Evolutionary conservation across 441 rosid genomes (phyloP), one percentile per base, ranked within the genome.

Genomic region (Pelargonium cotyledonis): DNA sequence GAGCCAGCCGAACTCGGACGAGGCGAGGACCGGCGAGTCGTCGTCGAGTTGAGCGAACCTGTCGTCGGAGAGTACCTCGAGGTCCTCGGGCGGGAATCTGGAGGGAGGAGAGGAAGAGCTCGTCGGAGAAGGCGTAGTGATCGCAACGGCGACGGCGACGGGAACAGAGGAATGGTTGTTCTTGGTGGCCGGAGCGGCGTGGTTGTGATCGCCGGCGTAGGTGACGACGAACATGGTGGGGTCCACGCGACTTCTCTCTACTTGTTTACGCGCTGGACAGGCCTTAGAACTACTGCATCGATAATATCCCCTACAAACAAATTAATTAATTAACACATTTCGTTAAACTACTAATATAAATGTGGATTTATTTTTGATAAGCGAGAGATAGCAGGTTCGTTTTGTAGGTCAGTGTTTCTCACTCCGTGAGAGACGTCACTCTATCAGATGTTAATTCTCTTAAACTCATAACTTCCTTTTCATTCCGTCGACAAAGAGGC

Each of bases 1-100:
- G 60, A 83, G 75, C 86, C 86, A 83, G 4, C 79, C 79, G 58
- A 83, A 77, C 66, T 73, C 85, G 35, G 35, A 29, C 3, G 35
- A 29, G 35, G 35, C 35, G 35, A 29, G 35, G 35, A 29, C 3
- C 35, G 35, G 35, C 35, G 35, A 29, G 35, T 29, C 2, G 66
- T 76, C 75, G 15, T 66, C 78, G 66, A 77, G 65, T 19, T 80
- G 76, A 0, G 80, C 26, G 35, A 49, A 49, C 55, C 73, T 81
- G 71, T 72, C 80, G 74, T 80, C 73, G 5, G 68, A 8, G 62
- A 65, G 67, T 16, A 31, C 69, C 5, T 68, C n/a, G 61, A 49
- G 73, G n/a, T 63, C 78, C 8, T 66, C 65, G 0, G 78, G 81
- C 4, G 55, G 51, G 66, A 65, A 46, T 71, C 68, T 8, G 74